Conservation (phyloP, 345 rosid genomes). For the Anacardium occidentale region DNA sequence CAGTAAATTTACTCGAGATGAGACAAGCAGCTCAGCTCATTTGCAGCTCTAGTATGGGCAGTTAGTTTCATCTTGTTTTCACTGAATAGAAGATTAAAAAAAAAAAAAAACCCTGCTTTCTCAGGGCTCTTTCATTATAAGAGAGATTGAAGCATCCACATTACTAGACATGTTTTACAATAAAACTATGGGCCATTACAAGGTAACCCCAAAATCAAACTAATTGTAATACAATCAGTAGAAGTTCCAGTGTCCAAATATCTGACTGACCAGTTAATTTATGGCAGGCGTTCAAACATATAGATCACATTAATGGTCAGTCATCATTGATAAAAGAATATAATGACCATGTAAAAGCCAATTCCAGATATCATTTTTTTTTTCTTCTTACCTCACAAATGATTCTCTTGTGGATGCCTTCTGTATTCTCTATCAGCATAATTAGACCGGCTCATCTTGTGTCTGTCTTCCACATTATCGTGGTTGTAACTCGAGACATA, state of each 20-base stretch:
- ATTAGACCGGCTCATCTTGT: slow-evolving; percentile 23
- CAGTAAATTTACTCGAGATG: too few relatives aligned
- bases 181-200: slow-evolving; percentile 15
- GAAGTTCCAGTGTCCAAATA: slow-evolving; percentile 16
- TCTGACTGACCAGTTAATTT: slow-evolving; percentile 18
- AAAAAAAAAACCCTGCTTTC: neutral
- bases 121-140: neutral
- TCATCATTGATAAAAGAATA: slow-evolving; percentile 15
- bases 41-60: too few relatives aligned
- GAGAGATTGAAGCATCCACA: slow-evolving; percentile 19
- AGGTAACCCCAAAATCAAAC: slow-evolving; percentile 27
- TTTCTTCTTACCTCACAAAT: slow-evolving; percentile 23
- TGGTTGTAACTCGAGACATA: slow-evolving; percentile 23
- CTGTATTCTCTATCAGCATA: slow-evolving; percentile 39
- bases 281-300: neutral
- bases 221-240: slow-evolving; percentile 17
- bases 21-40: too few relatives aligned
- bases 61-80: neutral
- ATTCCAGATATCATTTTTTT: neutral
- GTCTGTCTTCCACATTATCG: slow-evolving; percentile 29
- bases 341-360: neutral
- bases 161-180: slow-evolving; percentile 19
- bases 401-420: slow-evolving; percentile 47
- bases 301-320: slow-evolving; percentile 11
- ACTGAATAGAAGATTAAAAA: neutral